Evolutionary conservation across 2,329 filamentous ascomycete genomes (phyloP), one percentile per base, ranked within the genome.

Genomic region (Pseudogymnoascus sp.): DNA sequence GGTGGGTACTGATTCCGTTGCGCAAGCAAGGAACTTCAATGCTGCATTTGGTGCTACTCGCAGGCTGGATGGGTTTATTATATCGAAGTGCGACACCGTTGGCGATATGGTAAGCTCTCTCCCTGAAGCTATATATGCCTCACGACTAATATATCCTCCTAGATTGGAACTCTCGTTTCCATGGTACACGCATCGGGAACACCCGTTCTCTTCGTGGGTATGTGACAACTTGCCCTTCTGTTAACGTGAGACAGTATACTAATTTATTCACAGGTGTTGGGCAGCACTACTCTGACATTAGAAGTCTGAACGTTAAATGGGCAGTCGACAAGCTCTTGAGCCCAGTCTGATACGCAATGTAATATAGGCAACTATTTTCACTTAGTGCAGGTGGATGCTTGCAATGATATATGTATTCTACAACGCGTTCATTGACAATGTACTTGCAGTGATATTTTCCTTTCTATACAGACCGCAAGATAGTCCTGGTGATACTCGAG

Each of bases 121-220:
- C 28, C 21, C 18, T 7, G 31, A 12, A 66, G 61, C 25, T 11
- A 53, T 66, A 46, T 50, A 38, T 34, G 50, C 5, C 42, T 18
- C 21, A 10, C 34, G 25, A 53, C 65, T 59, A 59, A 38, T 28
- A 40, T 25, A 23, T 23, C 21, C 21, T 34, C 31, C 25, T 23
- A 70, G 69, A 74, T 78, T 63, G 76, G 88, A 1, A 97, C 93
- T 2, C 80, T 99, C 67, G 95, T 99, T 66, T 96, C 91, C 74
- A 93, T 99, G 81, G 93, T 99, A 40, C 93, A 97, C 78, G 93
- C 95, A 2, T 99, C 96, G 3, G 91, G 93, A 28, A 96, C 99
- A 53, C 96, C 96, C 0, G 92, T 99, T 18, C 83, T 97, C 10
- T 99, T 99, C 73, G 83, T 99, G 68, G 95, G 88, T 21, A 70